These are phyloP conservation scores for Brassica juncea DNA, from an alignment of 345 rosid species.

Conservation along the genomic window DNA sequence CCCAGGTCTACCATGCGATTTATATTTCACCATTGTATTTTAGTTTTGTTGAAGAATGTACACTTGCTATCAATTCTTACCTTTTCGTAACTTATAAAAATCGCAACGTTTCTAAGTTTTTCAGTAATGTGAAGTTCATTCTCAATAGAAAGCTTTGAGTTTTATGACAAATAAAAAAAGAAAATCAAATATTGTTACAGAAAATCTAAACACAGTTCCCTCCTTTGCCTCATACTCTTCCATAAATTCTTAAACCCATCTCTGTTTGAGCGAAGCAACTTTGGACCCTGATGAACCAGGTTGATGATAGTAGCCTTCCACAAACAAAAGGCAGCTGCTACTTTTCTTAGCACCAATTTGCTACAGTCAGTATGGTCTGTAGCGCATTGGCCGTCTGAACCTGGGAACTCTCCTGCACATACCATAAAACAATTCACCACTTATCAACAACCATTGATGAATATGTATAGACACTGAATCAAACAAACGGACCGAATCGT, in stretches of 20 bases:
- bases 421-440: constrained; percentile 23
- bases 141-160: constrained; percentile 29
- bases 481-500: not conserved
- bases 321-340: constrained; percentile 23
- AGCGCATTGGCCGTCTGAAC: constrained; percentile 87
- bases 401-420: constrained; percentile 86
- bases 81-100: not conserved
- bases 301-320: constrained; percentile 11
- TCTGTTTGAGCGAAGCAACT: constrained; percentile 15
- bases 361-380: constrained; percentile 73
- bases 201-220: constrained; percentile 16
- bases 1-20: too few relatives aligned
- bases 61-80: too few relatives aligned
- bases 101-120: not conserved
- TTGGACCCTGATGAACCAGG: not conserved
- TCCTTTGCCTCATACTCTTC: not conserved
- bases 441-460: not conserved
- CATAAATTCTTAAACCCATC: constrained; percentile 19
- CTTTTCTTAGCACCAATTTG: constrained; percentile 3
- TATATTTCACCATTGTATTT: too few relatives aligned
- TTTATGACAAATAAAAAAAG: not conserved
- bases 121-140: constrained; percentile 1
- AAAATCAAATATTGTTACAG: constrained; percentile 33
- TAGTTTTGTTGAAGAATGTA: too few relatives aligned
- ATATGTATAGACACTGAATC: not conserved